These are phyloP conservation scores for Penicillium digitatum DNA, from an alignment of 2,329 filamentous ascomycete genomes.

Conservation along the genomic window DNA sequence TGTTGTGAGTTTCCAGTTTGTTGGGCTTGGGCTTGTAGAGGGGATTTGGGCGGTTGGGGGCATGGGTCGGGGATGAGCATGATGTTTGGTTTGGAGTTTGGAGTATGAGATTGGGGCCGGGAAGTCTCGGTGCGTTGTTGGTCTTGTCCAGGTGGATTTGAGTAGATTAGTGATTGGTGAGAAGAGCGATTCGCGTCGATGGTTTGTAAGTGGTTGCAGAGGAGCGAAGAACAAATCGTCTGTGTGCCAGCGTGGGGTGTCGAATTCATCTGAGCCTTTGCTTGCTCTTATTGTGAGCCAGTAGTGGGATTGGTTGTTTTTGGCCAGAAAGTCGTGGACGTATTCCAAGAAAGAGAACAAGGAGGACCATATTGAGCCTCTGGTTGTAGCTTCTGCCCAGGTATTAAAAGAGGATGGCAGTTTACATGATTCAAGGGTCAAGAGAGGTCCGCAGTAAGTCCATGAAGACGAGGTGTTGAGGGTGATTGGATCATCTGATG, in stretches of 20 bases:
- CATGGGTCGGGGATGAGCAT: not conserved
- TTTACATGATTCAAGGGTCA: constrained; percentile 24
- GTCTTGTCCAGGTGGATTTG: not conserved
- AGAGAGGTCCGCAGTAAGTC: constrained; percentile 46
- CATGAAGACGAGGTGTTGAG: constrained; percentile 35
- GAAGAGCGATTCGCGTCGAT: constrained; percentile 1
- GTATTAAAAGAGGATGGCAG: constrained; percentile 40
- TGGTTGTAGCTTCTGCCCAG: constrained; percentile 38
- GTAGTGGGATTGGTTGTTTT: constrained; percentile 41
- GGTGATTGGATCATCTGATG: constrained; percentile 10
- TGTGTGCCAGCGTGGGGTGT: constrained; percentile 49
- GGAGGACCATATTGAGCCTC: constrained; percentile 31
- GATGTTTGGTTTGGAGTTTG: not conserved
- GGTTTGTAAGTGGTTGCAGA: constrained; percentile 13
- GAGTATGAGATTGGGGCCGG: not conserved
- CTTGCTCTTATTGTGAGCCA: constrained; percentile 50
- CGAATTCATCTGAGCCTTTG: constrained; percentile 43
- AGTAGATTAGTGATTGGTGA: not conserved
- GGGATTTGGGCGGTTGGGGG: constrained; percentile 1
- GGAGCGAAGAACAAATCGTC: constrained; percentile 48
- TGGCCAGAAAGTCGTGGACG: constrained; percentile 37
- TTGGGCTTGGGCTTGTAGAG: constrained; percentile 23
- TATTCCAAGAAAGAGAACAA: constrained; percentile 44
- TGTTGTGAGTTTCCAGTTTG: constrained; percentile 50
- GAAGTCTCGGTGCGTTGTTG: not conserved